Conservation (phyloP, 352 stramenopile species). For the Globisporangium cederbergense region DNA sequence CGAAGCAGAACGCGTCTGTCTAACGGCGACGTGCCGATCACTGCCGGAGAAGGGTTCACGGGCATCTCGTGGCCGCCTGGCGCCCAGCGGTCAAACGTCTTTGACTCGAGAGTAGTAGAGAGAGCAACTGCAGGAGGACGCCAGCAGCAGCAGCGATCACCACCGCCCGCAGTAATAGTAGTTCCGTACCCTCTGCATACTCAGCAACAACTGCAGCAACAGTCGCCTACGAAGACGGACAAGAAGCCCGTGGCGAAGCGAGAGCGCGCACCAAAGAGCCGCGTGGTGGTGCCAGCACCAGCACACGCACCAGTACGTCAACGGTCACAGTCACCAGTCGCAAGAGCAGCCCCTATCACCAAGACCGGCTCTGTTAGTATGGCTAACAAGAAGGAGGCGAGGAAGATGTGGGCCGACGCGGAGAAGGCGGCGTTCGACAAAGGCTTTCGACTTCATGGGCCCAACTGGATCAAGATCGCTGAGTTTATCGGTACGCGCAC, state of each 20-base stretch:
- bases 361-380: neutral
- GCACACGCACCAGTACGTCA: neutral
- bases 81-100: neutral
- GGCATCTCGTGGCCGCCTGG: neutral
- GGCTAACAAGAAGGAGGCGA: neutral
- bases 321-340: neutral
- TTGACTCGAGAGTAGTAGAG: neutral
- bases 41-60: neutral
- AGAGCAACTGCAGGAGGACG: neutral
- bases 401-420: neutral
- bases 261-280: neutral
- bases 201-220: neutral
- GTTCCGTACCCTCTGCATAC: neutral
- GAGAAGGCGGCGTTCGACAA: conserved; percentile 9
- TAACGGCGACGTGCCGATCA: neutral
- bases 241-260: conserved; percentile 1
- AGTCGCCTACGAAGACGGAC: neutral
- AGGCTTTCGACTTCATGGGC: neutral
- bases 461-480: neutral
- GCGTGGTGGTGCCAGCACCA: neutral
- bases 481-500: neutral
- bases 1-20: neutral
- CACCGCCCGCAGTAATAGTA: neutral
- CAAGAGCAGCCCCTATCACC: neutral
- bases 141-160: neutral